Conservation (phyloP, 1,139 yeast species). For the Martiniozyma asiatica region DNA sequence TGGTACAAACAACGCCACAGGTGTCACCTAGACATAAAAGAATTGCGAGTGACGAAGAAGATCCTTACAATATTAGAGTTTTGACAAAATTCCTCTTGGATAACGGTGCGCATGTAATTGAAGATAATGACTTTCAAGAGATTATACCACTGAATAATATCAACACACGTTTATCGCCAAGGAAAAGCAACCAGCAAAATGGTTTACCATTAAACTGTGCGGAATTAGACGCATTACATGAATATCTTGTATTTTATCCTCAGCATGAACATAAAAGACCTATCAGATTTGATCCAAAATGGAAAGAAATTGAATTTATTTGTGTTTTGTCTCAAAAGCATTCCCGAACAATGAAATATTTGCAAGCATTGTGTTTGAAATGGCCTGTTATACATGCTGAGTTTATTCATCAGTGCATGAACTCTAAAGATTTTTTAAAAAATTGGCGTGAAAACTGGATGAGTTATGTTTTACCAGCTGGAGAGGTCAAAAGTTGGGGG, state of each 20-base stretch:
- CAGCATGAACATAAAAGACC: background rate
- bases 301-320: constrained; percentile 35
- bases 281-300: background rate
- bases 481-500: constrained; percentile 31
- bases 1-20: no score
- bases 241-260: background rate
- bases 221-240: background rate
- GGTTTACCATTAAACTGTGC: background rate
- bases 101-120: constrained; percentile 9
- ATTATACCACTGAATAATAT: constrained; percentile 4
- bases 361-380: constrained; percentile 78
- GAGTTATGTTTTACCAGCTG: constrained; percentile 60
- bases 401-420: constrained; percentile 46
- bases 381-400: constrained; percentile 72
- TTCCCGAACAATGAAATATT: constrained; percentile 60
- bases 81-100: no score
- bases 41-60: no score
- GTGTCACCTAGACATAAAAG: no score
- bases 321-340: constrained; percentile 51
- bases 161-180: background rate
- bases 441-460: constrained; percentile 29
- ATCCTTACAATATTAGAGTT: no score
- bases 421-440: constrained; percentile 16
- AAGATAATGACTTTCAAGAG: constrained; percentile 7
- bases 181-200: background rate